Evolutionary conservation across 768 basidiomycete species (phyloP).

Genomic region (Artomyces pyxidatus): DNA sequence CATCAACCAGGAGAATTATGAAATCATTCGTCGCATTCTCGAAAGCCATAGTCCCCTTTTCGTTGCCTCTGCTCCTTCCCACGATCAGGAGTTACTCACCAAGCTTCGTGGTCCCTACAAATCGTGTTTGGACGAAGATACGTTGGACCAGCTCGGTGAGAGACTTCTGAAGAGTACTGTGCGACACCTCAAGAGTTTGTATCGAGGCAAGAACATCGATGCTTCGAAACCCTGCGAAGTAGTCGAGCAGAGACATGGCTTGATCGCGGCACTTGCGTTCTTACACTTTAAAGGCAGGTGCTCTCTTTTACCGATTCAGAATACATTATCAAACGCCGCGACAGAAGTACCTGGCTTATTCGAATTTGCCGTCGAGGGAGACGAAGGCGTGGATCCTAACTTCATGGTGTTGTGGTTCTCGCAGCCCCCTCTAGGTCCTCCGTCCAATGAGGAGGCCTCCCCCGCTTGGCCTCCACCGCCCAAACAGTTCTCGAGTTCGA

Average conservation of each 20-base stretch:
- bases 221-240: too few relatives aligned
- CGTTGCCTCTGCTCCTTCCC: slow-evolving; percentile 18
- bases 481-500: slow-evolving; percentile 73
- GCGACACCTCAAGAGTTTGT: slow-evolving; percentile 50
- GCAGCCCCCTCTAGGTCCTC: slow-evolving; percentile 75
- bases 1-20: slow-evolving; percentile 70
- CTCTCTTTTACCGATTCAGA: neutral
- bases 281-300: slow-evolving; percentile 73
- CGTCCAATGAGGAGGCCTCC: slow-evolving; percentile 42
- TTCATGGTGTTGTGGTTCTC: slow-evolving; percentile 80
- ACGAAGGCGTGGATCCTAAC: slow-evolving; percentile 80
- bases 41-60: slow-evolving; percentile 32
- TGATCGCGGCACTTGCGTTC: slow-evolving; percentile 80
- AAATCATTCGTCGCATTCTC: slow-evolving; percentile 66
- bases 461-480: slow-evolving; percentile 74
- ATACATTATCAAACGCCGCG: neutral
- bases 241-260: slow-evolving; percentile 36
- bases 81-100: slow-evolving; percentile 47
- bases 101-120: slow-evolving; percentile 69
- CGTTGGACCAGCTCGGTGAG: slow-evolving; percentile 65
- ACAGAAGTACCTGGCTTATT: slow-evolving; percentile 74
- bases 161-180: slow-evolving; percentile 65
- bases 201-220: slow-evolving; percentile 40
- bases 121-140: slow-evolving; percentile 75
- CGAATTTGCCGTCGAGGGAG: slow-evolving; percentile 74